These are phyloP conservation scores for Syzygium syzygioides DNA, from an alignment of 441 rosid genomes.

Conservation along the genomic window DNA sequence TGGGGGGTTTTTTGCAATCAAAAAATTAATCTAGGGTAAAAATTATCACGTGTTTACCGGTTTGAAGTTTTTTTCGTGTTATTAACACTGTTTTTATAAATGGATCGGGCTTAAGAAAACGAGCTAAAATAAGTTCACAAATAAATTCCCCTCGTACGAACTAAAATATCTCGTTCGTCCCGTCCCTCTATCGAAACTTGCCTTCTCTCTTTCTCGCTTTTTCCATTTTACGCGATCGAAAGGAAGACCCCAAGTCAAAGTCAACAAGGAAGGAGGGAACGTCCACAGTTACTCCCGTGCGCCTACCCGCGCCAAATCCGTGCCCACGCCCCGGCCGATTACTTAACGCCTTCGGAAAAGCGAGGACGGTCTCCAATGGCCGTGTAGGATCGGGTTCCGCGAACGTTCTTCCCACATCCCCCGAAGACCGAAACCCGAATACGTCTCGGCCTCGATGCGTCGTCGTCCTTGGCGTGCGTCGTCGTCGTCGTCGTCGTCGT, in stretches of 20 bases:
- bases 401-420: not conserved
- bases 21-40: too few relatives aligned
- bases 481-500: not conserved
- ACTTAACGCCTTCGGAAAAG: conserved; percentile 8
- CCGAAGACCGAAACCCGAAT: not conserved
- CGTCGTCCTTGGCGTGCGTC: not conserved
- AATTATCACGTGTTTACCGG: rapidly evolving
- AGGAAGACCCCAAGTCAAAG: not conserved
- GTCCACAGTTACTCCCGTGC: not conserved
- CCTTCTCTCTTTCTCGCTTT: too few relatives aligned
- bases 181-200: too few relatives aligned
- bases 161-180: too few relatives aligned
- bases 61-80: too few relatives aligned
- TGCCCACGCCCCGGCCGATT: not conserved
- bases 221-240: rapidly evolving
- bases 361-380: not conserved
- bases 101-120: too few relatives aligned
- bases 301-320: not conserved
- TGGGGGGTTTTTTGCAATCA: too few relatives aligned
- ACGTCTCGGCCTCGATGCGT: not conserved
- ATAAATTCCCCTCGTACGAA: too few relatives aligned
- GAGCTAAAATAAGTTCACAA: too few relatives aligned
- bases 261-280: not conserved
- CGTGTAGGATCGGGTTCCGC: not conserved
- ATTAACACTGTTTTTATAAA: too few relatives aligned